Evolutionary conservation across 164 flowering plant genomes (phyloP).

Genomic region (Tinospora cordifolia): DNA sequence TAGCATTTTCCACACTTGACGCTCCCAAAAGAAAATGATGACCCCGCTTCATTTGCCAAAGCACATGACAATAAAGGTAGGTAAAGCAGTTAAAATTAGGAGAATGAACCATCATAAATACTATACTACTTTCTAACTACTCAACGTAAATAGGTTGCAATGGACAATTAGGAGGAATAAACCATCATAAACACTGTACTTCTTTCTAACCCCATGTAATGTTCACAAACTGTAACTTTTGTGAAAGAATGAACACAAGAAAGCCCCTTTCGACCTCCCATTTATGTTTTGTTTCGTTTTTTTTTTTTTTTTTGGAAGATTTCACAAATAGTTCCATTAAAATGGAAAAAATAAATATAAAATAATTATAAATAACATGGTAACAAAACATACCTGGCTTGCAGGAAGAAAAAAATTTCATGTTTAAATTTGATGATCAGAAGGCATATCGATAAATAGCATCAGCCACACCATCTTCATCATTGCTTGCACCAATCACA

Average conservation of each 20-base stretch:
- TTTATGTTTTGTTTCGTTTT: not conserved
- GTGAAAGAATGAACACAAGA: not conserved
- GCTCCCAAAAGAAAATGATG: too few species aligned
- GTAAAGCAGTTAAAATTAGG: too few species aligned
- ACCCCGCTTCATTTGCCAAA: too few species aligned
- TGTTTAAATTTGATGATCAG: conserved; percentile 26
- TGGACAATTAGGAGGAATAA: too few species aligned
- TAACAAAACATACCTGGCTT: not conserved
- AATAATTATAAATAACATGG: not conserved
- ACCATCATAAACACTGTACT: too few species aligned
- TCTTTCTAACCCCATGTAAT: not conserved
- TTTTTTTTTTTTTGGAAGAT: too few species aligned
- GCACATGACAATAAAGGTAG: too few species aligned
- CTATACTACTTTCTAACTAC: too few species aligned
- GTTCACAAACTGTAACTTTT: not conserved
- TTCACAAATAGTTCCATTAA: not conserved
- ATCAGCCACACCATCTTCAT: conserved; percentile 96
- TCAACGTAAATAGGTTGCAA: too few species aligned
- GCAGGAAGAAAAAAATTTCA: not conserved
- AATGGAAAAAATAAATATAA: not conserved
- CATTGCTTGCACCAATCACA: conserved; percentile 69
- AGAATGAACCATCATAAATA: too few species aligned
- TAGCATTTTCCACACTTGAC: too few species aligned
- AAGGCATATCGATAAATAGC: conserved; percentile 91
- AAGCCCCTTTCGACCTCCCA: not conserved